phyloP scores from a whole-genome alignment of 192 early-diverging fungal genomes.

The Kappamyces sp. region DNA sequence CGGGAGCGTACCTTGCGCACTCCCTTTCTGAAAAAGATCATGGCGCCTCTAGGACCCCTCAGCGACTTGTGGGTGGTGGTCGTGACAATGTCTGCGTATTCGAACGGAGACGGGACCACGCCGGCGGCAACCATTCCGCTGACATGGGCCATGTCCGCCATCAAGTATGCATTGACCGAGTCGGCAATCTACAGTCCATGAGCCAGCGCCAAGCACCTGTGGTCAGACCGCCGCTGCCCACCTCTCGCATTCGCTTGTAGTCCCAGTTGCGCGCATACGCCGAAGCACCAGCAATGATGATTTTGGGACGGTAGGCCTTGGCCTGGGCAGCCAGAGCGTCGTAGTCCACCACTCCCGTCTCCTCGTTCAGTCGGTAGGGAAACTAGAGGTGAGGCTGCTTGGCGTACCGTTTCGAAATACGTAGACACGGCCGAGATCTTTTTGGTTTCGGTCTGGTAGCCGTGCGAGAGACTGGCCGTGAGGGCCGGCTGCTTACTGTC shows the following conservation, averaged over 20 bases:
- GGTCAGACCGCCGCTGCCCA: neutral
- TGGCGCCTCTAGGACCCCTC: conserved; percentile 93
- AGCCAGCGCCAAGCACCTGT: neutral
- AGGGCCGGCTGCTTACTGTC: conserved; percentile 65
- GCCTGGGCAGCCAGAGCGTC: conserved; percentile 79
- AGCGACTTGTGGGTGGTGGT: conserved; percentile 99
- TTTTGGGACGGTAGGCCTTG: conserved; percentile 85
- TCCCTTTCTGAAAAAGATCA: conserved; percentile 98
- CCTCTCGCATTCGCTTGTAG: conserved; percentile 72
- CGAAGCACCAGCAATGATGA: conserved; percentile 91
- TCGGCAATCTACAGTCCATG: conserved; percentile 63
- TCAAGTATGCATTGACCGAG: conserved; percentile 77
- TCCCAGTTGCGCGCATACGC: conserved; percentile 95
- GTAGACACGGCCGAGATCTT: conserved; percentile 92
- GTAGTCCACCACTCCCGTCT: conserved; percentile 89
- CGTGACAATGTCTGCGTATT: conserved; percentile 93
- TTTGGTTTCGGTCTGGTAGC: conserved; percentile 93
- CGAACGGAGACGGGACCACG: conserved; percentile 83
- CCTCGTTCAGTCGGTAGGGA: conserved; percentile 88
- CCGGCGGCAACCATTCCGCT: conserved; percentile 85
- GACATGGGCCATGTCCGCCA: conserved; percentile 98
- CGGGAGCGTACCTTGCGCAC: conserved; percentile 42
- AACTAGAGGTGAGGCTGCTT: too few relatives aligned
- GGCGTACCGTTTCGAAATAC: conserved; percentile 85
- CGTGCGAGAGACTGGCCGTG: conserved; percentile 79